These are phyloP conservation scores for Leishmania martiniquensis DNA, from an alignment of 208 protist genomes.

Conservation along the genomic window DNA sequence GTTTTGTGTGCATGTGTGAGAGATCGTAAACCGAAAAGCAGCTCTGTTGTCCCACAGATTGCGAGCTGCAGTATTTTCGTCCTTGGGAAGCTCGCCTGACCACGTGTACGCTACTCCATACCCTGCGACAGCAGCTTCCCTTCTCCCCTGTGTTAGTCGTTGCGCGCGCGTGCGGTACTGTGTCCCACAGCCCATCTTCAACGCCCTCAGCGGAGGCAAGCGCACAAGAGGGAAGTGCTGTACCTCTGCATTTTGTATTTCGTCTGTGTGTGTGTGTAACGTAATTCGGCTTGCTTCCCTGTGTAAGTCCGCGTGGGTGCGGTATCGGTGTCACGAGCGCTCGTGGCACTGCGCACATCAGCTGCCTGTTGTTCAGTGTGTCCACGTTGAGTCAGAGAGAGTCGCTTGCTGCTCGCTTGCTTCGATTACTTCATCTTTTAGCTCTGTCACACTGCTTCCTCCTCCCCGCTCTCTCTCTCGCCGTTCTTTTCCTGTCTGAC, in stretches of 20 bases:
- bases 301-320: background rate
- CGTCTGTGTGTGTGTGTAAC: background rate
- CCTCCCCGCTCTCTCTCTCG: background rate
- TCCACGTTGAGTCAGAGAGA: background rate
- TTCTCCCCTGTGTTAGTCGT: background rate
- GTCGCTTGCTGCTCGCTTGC: slow-evolving; percentile 1
- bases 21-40: background rate
- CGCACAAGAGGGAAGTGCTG: background rate
- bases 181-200: background rate
- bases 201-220: background rate
- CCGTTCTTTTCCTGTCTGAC: background rate
- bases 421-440: background rate
- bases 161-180: background rate
- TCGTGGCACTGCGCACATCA: background rate
- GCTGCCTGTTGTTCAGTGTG: background rate
- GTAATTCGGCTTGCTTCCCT: background rate
- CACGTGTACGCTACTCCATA: background rate
- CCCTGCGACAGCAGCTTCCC: background rate
- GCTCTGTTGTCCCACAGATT: background rate
- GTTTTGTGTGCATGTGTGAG: background rate
- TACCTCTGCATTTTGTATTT: background rate
- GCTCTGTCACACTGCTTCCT: background rate
- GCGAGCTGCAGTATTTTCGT: background rate
- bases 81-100: background rate
- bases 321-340: background rate